Base-by-base conservation (phyloP, 331 rosid species). In the Prunus yedoensis region DNA sequence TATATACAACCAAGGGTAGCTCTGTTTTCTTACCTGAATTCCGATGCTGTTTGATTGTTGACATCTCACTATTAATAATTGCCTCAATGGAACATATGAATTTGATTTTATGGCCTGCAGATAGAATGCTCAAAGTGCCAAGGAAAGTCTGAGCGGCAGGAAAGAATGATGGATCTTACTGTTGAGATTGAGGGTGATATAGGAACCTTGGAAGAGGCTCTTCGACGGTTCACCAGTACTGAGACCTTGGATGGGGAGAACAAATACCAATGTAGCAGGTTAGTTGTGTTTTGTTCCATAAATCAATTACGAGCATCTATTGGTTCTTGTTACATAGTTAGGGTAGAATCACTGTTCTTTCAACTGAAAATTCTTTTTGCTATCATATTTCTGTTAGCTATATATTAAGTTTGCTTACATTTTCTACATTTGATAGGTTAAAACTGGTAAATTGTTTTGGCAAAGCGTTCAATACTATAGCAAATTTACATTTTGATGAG, bases 101-200 rank as follows among this genome's bases (percentile, higher is more conserved):
- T 73, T 74, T 68, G 28, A 76, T 77, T 30, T 38, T 52, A 50
- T 53, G 58, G 70, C 82, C 70, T 62, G 66, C 91, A 95, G 97
- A 95, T 95, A 78, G 89, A 92, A 81, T 95, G 97, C 85, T 83
- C 88, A 75, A 95, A 86, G 87, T 95, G 99, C 87, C 86, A 87
- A 59, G 91, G 90, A 68, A 95, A 90, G 89, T 95, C 99, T 49
- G 97, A 92, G 89, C 88, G 89, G 78, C 97, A 88, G 53, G 99
- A 95, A 85, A 88, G 92, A 80, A 95, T 95, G 90, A 92, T 94
- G 98, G 98, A 94, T 85, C 88, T 94, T 32, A 86, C 97, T 21
- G 97, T 94, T 80, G 97, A 89, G 90, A 94, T 94, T 75, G 96
- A 88, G 86, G 98, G 98, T 75, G 95, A 94, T 70, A 90, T 94